These are phyloP conservation scores for Piromyces finnis DNA, from an alignment of 192 early-diverging fungal species.

Conservation along the genomic window DNA sequence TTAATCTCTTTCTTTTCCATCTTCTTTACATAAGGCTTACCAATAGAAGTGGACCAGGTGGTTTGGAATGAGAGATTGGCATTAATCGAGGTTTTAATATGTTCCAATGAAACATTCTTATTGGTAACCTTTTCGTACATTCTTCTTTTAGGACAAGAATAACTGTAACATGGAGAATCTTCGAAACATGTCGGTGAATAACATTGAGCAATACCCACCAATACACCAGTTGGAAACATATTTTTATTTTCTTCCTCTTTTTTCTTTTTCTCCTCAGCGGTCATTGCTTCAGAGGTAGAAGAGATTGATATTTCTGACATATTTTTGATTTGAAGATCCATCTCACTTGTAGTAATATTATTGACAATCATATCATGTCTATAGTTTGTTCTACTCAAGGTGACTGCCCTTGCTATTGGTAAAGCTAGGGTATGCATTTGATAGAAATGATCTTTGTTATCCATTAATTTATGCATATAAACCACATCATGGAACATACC, in stretches of 20 bases:
- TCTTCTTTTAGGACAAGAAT: conserved; percentile 60
- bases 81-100: background rate
- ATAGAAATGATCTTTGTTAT: conserved; percentile 65
- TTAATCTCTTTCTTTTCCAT: conserved; percentile 59
- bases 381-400: background rate
- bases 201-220: conserved; percentile 76
- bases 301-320: background rate
- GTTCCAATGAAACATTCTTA: background rate
- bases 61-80: background rate
- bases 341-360: background rate
- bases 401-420: background rate
- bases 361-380: background rate
- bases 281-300: too few relatives aligned
- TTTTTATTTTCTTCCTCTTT: background rate
- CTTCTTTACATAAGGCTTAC: background rate
- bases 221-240: conserved; percentile 56
- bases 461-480: conserved; percentile 68
- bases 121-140: background rate
- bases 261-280: background rate
- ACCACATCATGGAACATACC: conserved; percentile 82
- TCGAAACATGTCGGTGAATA: conserved; percentile 82
- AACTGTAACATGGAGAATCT: conserved; percentile 72
- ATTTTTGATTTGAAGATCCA: background rate
- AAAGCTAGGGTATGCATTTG: conserved; percentile 6
- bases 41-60: background rate